These are phyloP conservation scores for Serpula lacrymans DNA, from an alignment of 768 basidiomycete species.

Conservation along the genomic window DNA sequence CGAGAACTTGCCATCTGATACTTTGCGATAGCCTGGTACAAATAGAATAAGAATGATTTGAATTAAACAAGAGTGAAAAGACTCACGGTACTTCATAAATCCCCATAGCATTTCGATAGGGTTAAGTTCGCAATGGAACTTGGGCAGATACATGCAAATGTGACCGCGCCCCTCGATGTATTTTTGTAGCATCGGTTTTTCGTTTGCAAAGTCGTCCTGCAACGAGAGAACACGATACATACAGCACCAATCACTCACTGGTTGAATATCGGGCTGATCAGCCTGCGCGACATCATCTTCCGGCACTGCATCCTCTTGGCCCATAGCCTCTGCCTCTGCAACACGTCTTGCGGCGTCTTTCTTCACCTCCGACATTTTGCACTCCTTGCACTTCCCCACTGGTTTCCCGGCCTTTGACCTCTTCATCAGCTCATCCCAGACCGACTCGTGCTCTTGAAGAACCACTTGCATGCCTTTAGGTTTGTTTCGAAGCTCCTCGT, in stretches of 20 bases:
- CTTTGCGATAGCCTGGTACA: constrained; percentile 16
- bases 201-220: constrained; percentile 16
- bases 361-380: constrained; percentile 12
- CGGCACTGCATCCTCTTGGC: constrained; percentile 8
- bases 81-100: constrained; percentile 6
- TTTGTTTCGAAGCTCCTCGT: constrained; percentile 10
- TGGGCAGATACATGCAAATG: constrained; percentile 9
- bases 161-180: constrained; percentile 19
- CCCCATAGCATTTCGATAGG: constrained; percentile 10
- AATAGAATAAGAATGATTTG: constrained; percentile 8
- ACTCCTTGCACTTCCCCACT: constrained; percentile 13
- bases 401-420: constrained; percentile 8
- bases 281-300: constrained; percentile 7
- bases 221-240: constrained; percentile 15
- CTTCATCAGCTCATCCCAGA: constrained; percentile 5
- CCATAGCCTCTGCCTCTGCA: constrained; percentile 9
- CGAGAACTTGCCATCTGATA: constrained; percentile 18
- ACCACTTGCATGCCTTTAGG: constrained; percentile 20
- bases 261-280: constrained; percentile 7
- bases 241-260: constrained; percentile 14
- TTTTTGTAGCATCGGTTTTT: constrained; percentile 17
- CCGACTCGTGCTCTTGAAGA: constrained; percentile 12
- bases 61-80: no score
- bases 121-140: constrained; percentile 15
- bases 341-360: constrained; percentile 12